phyloP scores from a whole-genome alignment of 441 rosid genomes.

The Erodium moschatum region DNA sequence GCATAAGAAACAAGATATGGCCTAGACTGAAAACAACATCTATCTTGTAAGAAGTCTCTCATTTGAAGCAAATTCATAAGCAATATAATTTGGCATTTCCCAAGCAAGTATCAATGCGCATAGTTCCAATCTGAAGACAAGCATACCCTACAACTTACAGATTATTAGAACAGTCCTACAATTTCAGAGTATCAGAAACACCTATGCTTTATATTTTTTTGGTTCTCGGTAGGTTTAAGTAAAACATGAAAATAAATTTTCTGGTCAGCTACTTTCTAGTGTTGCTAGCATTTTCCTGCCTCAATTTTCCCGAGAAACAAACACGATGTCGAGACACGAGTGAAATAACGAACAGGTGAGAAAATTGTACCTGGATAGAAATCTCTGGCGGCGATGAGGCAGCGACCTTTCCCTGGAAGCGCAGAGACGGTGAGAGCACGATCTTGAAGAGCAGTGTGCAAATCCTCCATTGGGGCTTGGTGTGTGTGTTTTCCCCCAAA shows the following conservation, averaged over 20 bases:
- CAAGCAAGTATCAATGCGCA: not conserved
- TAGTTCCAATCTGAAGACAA: not conserved
- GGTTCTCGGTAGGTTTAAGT: no score
- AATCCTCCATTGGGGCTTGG: constrained; percentile 42
- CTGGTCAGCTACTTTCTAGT: not conserved
- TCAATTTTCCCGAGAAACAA: not conserved
- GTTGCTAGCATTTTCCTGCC: not conserved
- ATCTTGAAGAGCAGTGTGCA: constrained; percentile 36
- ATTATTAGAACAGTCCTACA: not conserved
- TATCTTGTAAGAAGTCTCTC: not conserved
- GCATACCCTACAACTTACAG: not conserved
- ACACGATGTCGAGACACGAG: not conserved
- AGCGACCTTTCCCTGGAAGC: constrained; percentile 63
- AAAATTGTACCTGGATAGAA: constrained; percentile 53
- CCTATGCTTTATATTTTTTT: not conserved
- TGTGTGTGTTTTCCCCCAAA: not conserved
- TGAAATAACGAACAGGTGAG: not conserved
- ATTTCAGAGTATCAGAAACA: not conserved
- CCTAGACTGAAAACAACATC: not conserved
- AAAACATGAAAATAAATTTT: not conserved
- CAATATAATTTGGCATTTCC: not conserved
- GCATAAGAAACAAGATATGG: constrained; percentile 7
- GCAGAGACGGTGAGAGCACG: constrained; percentile 34
- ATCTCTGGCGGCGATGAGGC: constrained; percentile 43
- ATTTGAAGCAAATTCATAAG: not conserved